These are phyloP conservation scores for Martiniozyma asiatica DNA, from an alignment of 1,139 yeast genomes.

Conservation along the genomic window DNA sequence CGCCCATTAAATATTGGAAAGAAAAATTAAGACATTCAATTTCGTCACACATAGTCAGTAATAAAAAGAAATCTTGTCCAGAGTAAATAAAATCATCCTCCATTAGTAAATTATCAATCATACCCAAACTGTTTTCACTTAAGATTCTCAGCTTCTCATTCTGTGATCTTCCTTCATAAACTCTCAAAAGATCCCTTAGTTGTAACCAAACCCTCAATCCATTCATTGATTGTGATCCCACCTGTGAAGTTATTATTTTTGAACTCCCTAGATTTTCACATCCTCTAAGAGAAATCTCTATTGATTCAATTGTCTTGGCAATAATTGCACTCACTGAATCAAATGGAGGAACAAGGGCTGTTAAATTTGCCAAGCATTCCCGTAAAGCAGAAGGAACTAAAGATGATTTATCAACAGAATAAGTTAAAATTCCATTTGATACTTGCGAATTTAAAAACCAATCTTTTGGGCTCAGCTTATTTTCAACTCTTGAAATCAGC, in stretches of 20 bases:
- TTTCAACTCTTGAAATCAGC: constrained; percentile 12
- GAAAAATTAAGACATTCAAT: constrained; percentile 20
- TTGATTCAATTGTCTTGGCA: constrained; percentile 45
- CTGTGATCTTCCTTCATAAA: constrained; percentile 10
- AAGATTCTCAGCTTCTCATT: constrained; percentile 12
- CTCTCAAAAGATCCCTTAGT: constrained; percentile 18
- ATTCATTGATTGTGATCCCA: constrained; percentile 48
- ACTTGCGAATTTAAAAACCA: constrained; percentile 17
- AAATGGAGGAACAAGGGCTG: constrained; percentile 19
- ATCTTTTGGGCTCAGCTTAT: constrained; percentile 14
- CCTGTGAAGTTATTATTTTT: constrained; percentile 39
- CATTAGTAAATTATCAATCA: constrained; percentile 15
- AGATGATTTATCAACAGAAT: constrained; percentile 9
- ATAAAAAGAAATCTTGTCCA: constrained; percentile 43
- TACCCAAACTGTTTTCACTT: constrained; percentile 20
- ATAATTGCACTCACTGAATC: constrained; percentile 25
- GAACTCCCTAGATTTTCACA: constrained; percentile 12
- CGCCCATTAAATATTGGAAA: constrained; percentile 26
- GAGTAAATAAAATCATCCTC: constrained; percentile 19
- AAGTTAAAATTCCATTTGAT: constrained; percentile 6
- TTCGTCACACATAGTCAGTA: constrained; percentile 37
- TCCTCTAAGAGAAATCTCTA: constrained; percentile 63
- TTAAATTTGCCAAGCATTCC: constrained; percentile 16
- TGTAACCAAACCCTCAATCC: constrained; percentile 39
- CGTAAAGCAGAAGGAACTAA: constrained; percentile 16